phyloP scores from a whole-genome alignment of 108 stramenopile species.

The Asterionellopsis glacialis region DNA sequence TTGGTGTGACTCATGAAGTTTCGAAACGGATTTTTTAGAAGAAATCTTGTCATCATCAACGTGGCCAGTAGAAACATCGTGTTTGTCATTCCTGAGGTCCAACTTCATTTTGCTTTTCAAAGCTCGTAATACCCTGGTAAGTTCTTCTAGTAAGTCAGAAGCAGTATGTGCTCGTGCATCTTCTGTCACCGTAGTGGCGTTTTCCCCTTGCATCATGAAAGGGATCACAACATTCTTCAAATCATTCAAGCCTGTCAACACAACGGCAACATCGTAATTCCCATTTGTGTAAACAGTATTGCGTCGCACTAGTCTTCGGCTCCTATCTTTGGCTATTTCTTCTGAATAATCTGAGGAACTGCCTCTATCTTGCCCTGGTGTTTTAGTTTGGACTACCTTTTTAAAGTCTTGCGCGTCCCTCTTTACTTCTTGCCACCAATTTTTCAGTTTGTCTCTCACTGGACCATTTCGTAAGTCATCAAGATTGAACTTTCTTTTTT shows the following conservation, averaged over 20 bases:
- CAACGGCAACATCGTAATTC: slow-evolving; percentile 62
- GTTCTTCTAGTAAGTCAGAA: neutral
- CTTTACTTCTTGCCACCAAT: neutral
- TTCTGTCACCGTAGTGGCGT: neutral
- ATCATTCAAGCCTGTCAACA: slow-evolving; percentile 67
- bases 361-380: too few relatives aligned
- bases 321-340: neutral
- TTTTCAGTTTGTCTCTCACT: neutral
- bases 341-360: neutral
- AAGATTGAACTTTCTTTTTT: neutral
- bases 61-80: too few relatives aligned
- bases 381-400: neutral
- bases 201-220: slow-evolving; percentile 23
- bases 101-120: neutral
- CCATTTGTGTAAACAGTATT: neutral
- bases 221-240: slow-evolving; percentile 60
- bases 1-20: neutral
- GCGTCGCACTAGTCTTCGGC: neutral
- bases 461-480: neutral
- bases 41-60: neutral
- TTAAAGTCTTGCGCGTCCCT: neutral
- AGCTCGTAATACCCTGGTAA: neutral
- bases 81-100: too few relatives aligned
- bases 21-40: neutral
- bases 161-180: neutral